Evolutionary conservation across 106 monocot genomes (phyloP), one percentile per base, ranked within the genome.

Genomic region (Dendrobium huoshanense): DNA sequence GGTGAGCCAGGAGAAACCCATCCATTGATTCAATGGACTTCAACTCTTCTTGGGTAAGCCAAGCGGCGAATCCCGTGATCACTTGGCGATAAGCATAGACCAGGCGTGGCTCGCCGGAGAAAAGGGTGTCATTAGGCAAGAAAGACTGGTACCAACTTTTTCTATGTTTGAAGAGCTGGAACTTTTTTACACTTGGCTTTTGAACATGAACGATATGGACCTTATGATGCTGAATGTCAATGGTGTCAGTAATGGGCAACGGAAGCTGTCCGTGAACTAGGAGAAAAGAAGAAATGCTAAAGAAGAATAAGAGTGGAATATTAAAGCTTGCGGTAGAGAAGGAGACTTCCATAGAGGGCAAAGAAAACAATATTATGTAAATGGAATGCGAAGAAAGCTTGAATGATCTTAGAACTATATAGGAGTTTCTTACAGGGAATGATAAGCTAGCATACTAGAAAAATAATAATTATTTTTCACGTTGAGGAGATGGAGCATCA

Each of bases 1-100:
- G 73, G 74, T 31, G 18, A 17, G 87, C 84, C 11, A 65, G 59
- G 40, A 81, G 72, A 68, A 87, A 84, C 75, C 87, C 80, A 44
- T 64, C 37, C 73, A 67, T 55, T 16, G 33, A 19, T 27, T 54
- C 37, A 19, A 80, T 73, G 24, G 17, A 4, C 2, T 24, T n/a
- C 19, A 80, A 5, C 65, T 80, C 48, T 0, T 6, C 27, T 49
- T 72, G 29, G 17, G 80, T 80, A 49, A 80, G 25, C 65, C 80
- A 67, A 0, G 73, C 80, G 4, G 80, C 72, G 25, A 80, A 80
- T 5, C 80, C 85, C 0, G 20, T 41, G 17, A 85, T 82, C 16
- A 74, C 85, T 18, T 59, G 18, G 33, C 81, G 83, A 37, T 87
- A 80, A 4, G 80, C 80, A 33, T 72, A 44, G 7, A 87, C 22